Evolutionary conservation across 2,329 filamentous ascomycete genomes (phyloP).

Genomic region (Blastomyces parvus): DNA sequence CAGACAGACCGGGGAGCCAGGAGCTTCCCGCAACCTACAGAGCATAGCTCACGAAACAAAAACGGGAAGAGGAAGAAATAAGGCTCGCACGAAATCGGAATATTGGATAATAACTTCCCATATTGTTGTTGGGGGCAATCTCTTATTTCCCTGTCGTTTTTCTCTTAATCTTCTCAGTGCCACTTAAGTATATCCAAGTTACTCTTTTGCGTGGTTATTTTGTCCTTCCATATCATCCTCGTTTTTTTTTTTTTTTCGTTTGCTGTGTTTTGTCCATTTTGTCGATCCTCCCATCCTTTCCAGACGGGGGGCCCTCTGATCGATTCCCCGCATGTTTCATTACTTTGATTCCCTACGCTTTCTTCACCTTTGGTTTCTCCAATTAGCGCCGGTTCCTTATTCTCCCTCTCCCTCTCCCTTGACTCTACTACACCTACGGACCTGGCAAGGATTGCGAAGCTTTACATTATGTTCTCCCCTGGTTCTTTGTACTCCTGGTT

Average conservation of each 20-base stretch:
- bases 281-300: slow-evolving; percentile 4
- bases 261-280: slow-evolving; percentile 2
- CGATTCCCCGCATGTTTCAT: not conserved
- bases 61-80: not conserved
- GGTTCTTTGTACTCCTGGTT: slow-evolving; percentile 21
- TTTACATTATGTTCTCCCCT: slow-evolving; percentile 24
- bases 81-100: not conserved
- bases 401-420: not conserved
- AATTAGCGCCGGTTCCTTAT: slow-evolving; percentile 7
- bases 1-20: not conserved
- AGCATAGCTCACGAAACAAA: not conserved
- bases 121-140: not conserved
- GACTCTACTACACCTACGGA: not conserved
- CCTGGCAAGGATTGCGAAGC: slow-evolving; percentile 13
- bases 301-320: not conserved
- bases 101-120: not conserved
- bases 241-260: not conserved
- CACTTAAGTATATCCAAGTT: slow-evolving; percentile 5
- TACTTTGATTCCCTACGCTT: not conserved
- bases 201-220: not conserved
- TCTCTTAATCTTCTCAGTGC: not conserved
- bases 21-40: not conserved
- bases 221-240: not conserved
- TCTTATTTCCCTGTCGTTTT: not conserved
- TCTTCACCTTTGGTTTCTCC: not conserved